phyloP scores from a whole-genome alignment of 306 rosid species.

The Chamaecrista fasciculata region DNA sequence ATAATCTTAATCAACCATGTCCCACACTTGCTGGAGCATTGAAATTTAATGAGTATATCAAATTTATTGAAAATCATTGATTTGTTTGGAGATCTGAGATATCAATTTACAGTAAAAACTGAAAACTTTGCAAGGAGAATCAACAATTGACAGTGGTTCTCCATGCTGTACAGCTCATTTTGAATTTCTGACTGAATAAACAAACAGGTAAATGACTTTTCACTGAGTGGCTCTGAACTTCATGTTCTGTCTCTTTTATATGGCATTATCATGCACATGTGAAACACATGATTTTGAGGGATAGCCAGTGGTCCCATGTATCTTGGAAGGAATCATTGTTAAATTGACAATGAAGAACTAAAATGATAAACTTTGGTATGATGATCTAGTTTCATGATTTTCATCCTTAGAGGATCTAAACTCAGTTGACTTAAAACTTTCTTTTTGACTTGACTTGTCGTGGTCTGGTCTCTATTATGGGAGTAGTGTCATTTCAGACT shows the following conservation, averaged over 20 bases:
- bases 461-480: neutral
- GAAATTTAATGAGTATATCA: neutral
- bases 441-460: neutral
- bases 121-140: neutral
- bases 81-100: neutral
- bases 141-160: neutral
- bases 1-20: neutral
- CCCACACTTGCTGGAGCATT: neutral
- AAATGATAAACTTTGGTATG: neutral
- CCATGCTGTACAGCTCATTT: neutral
- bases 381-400: neutral
- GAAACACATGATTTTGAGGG: neutral
- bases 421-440: neutral
- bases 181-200: constrained; percentile 6
- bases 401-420: neutral
- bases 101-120: neutral
- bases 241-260: constrained; percentile 7
- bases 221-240: neutral
- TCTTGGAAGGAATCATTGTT: neutral
- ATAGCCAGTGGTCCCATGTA: constrained; percentile 1
- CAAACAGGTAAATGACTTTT: constrained; percentile 6
- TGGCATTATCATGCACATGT: neutral
- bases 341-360: neutral
- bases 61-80: neutral
- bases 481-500: neutral